phyloP scores from a whole-genome alignment of 768 basidiomycete species.

The Trametes cingulata region DNA sequence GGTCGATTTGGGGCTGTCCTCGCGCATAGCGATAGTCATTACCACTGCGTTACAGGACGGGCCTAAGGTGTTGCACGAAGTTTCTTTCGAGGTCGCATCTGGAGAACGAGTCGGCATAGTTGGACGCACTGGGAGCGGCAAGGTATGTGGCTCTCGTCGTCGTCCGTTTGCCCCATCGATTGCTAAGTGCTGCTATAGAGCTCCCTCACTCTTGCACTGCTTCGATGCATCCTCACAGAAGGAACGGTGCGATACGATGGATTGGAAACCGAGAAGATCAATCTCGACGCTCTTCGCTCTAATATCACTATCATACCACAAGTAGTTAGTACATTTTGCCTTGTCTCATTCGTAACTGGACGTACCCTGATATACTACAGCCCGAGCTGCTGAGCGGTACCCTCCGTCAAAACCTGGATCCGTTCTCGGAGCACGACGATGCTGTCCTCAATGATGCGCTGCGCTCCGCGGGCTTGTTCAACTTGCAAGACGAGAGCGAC shows the following conservation, averaged over 20 bases:
- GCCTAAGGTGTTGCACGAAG: conserved; percentile 49
- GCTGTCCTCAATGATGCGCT: conserved; percentile 49
- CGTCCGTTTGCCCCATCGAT: too few relatives aligned
- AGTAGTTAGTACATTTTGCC: conserved; percentile 37
- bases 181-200: conserved; percentile 31
- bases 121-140: conserved; percentile 57
- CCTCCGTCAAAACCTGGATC: conserved; percentile 58
- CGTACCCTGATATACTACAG: conserved; percentile 18
- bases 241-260: conserved; percentile 55
- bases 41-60: conserved; percentile 39
- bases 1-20: background rate
- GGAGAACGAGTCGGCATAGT: conserved; percentile 55
- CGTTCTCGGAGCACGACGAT: conserved; percentile 57
- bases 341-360: background rate
- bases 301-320: conserved; percentile 63
- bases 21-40: conserved; percentile 13
- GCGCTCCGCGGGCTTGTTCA: conserved; percentile 47
- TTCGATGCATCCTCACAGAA: conserved; percentile 52
- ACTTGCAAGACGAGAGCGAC: conserved; percentile 36
- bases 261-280: conserved; percentile 43
- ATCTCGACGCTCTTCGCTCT: conserved; percentile 51
- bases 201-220: conserved; percentile 50
- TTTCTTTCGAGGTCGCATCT: conserved; percentile 48
- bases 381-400: conserved; percentile 56
- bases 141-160: conserved; percentile 28